These are phyloP conservation scores for Grigorovia yakushimaensis DNA, from an alignment of 805 yeast species.

Conservation along the genomic window DNA sequence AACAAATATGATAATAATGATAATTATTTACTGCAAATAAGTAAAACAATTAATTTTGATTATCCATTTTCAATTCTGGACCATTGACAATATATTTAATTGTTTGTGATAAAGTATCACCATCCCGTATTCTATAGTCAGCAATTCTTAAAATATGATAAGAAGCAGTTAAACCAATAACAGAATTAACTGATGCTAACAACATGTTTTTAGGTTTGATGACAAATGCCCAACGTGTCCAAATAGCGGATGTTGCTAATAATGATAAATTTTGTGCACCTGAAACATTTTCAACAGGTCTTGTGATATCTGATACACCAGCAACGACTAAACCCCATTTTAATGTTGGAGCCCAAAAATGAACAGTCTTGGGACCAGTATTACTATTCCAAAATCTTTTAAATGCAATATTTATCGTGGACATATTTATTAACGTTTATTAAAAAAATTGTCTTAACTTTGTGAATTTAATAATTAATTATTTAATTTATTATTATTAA, in stretches of 20 bases:
- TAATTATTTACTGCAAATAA: too few relatives aligned
- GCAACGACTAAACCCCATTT: constrained; percentile 93
- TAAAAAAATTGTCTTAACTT: too few relatives aligned
- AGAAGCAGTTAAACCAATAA: constrained; percentile 85
- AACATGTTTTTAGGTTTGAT: constrained; percentile 81
- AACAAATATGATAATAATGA: background rate
- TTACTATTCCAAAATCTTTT: constrained; percentile 68
- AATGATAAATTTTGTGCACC: constrained; percentile 68
- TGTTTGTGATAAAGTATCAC: constrained; percentile 52
- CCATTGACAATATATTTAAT: constrained; percentile 52
- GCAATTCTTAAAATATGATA: constrained; percentile 69
- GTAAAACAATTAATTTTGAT: background rate
- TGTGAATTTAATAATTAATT: background rate
- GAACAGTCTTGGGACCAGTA: constrained; percentile 94
- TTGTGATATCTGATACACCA: constrained; percentile 73
- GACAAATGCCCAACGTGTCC: constrained; percentile 98
- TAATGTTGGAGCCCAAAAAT: constrained; percentile 84
- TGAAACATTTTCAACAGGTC: constrained; percentile 89
- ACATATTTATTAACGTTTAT: too few relatives aligned
- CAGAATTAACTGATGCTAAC: constrained; percentile 89
- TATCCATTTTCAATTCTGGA: constrained; percentile 1
- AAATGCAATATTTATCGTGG: constrained; percentile 33
- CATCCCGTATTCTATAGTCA: constrained; percentile 52
- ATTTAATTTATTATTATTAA: too few relatives aligned
- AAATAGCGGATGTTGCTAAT: constrained; percentile 84